Evolutionary conservation across 2,329 filamentous ascomycete species (phyloP).

Genomic region (Sporothrix inflata): DNA sequence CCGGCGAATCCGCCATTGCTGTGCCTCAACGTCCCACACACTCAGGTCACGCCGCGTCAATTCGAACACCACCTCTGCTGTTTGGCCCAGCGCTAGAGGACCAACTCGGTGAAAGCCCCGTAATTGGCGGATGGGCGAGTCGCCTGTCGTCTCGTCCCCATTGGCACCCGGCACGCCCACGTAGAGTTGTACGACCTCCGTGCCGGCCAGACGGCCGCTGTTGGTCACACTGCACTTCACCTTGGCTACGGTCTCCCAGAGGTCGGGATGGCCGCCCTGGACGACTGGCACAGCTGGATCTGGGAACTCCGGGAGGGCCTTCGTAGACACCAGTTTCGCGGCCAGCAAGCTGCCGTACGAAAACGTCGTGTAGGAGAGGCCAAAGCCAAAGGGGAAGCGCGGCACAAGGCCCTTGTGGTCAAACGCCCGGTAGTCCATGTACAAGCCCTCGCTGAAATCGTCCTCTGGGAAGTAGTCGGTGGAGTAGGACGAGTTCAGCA

Average conservation of each 20-base stretch:
- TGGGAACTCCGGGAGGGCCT: conserved; percentile 48
- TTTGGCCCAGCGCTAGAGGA: conserved; percentile 47
- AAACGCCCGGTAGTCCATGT: conserved; percentile 76
- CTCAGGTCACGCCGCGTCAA: conserved; percentile 67
- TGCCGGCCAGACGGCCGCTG: conserved; percentile 41
- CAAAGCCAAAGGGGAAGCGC: conserved; percentile 76
- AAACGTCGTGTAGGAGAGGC: conserved; percentile 76
- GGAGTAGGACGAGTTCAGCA: conserved; percentile 35
- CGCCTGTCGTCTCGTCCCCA: background rate
- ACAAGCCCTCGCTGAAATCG: conserved; percentile 73
- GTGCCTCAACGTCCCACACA: conserved; percentile 63
- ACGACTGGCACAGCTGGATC: conserved; percentile 25
- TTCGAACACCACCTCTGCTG: conserved; percentile 51
- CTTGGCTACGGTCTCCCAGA: conserved; percentile 49
- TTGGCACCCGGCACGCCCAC: conserved; percentile 34
- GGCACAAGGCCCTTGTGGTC: conserved; percentile 66
- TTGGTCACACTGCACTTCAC: conserved; percentile 48
- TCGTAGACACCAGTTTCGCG: conserved; percentile 59
- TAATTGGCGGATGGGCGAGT: conserved; percentile 50
- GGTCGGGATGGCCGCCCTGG: conserved; percentile 34
- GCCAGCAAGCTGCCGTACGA: conserved; percentile 49
- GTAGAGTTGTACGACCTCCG: conserved; percentile 37
- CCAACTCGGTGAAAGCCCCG: conserved; percentile 66
- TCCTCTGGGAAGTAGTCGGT: conserved; percentile 57
- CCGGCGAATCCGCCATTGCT: conserved; percentile 63